Conservation (phyloP, 2,329 filamentous ascomycete genomes). For the Sporothrix globosa region DNA sequence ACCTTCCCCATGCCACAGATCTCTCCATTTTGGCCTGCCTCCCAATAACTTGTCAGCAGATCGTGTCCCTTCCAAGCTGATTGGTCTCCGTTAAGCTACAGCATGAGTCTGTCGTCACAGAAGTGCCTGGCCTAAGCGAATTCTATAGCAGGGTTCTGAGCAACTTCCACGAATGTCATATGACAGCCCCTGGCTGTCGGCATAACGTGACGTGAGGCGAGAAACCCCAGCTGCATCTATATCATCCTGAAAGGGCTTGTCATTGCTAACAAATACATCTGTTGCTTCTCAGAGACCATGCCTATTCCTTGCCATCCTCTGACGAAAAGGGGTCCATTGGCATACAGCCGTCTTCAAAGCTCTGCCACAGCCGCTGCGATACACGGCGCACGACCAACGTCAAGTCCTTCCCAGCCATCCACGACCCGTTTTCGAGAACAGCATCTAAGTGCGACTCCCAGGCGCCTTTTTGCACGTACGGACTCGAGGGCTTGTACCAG, state of each 20-base stretch:
- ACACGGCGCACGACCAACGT: background rate
- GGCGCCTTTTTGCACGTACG: background rate
- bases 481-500: background rate
- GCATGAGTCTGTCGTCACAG: background rate
- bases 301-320: background rate
- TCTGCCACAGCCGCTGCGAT: background rate
- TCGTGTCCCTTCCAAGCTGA: too few species aligned
- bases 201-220: background rate
- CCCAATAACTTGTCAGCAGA: too few species aligned
- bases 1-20: background rate
- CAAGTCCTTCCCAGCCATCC: slow-evolving; percentile 3
- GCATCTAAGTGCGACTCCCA: background rate
- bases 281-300: background rate
- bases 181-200: background rate
- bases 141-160: too few species aligned
- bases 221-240: background rate
- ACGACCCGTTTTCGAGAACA: background rate
- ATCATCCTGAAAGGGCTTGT: background rate
- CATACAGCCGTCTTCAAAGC: background rate
- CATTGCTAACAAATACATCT: background rate
- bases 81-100: background rate
- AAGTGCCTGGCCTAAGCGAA: background rate
- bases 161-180: background rate
- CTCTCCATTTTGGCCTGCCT: background rate
- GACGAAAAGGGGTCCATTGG: background rate